Evolutionary conservation across 805 yeast genomes (phyloP).

Genomic region (Metschnikowia cerradonensis): DNA sequence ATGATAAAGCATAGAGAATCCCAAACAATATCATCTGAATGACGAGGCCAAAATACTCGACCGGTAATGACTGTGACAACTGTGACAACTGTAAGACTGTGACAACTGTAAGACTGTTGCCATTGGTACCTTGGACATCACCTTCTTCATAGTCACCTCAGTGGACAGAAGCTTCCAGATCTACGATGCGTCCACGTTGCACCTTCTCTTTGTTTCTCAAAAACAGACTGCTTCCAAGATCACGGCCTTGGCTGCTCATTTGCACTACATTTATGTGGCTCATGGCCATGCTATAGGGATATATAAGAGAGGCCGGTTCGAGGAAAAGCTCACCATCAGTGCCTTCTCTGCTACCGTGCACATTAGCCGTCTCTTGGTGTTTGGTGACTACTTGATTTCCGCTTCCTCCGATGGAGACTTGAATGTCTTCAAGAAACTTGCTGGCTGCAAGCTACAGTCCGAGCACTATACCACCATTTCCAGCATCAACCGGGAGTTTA

Average conservation of each 20-base stretch:
- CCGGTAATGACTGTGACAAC: no score
- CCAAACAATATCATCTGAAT: no score
- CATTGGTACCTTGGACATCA: constrained; percentile 80
- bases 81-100: constrained; percentile 23
- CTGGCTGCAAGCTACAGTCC: constrained; percentile 45
- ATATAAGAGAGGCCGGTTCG: constrained; percentile 75
- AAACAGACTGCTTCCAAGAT: constrained; percentile 69
- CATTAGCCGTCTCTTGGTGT: constrained; percentile 51
- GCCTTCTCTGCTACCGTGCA: constrained; percentile 22
- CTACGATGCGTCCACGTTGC: constrained; percentile 84
- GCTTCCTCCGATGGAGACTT: constrained; percentile 40
- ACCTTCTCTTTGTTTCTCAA: constrained; percentile 79
- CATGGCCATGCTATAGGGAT: constrained; percentile 70
- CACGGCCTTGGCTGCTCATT: constrained; percentile 70
- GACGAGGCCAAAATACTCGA: no score
- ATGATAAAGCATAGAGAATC: no score
- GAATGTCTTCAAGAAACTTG: constrained; percentile 51
- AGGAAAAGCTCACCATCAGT: constrained; percentile 21
- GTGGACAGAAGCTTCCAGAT: constrained; percentile 90
- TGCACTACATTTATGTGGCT: constrained; percentile 78
- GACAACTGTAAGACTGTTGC: constrained; percentile 41
- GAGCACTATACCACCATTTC: constrained; percentile 65
- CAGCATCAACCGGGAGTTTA: constrained; percentile 49
- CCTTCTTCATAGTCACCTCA: constrained; percentile 82
- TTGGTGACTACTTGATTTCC: constrained; percentile 77